A percentile compares a stretch with the other conserved stretches of the same genome.
These are phyloP conservation scores for Keithomyces neogunnii DNA, from an alignment of 2,329 filamentous ascomycete species.

Conservation along the genomic window DNA sequence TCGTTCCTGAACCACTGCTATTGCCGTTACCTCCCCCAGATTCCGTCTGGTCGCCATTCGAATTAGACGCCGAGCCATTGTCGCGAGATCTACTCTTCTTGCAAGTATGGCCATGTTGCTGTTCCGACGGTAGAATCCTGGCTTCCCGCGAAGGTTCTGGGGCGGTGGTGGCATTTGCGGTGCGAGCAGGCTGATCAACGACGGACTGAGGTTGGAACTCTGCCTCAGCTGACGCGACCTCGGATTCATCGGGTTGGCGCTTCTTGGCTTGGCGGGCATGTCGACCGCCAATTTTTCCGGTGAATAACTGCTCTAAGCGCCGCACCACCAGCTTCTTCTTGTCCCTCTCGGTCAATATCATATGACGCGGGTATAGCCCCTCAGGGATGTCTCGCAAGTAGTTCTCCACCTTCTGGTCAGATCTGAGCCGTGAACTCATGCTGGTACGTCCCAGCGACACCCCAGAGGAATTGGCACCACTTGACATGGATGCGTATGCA, in stretches of 20 bases:
- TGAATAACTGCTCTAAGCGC: slow-evolving; percentile 73
- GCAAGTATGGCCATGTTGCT: slow-evolving; percentile 16
- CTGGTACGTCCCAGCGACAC: slow-evolving; percentile 29
- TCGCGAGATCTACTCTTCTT: slow-evolving; percentile 35
- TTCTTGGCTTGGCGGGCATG: slow-evolving; percentile 22
- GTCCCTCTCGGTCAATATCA: slow-evolving; percentile 59
- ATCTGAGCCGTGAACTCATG: slow-evolving; percentile 26
- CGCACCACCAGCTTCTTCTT: slow-evolving; percentile 72
- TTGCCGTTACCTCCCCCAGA: slow-evolving; percentile 26
- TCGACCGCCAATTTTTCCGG: slow-evolving; percentile 51
- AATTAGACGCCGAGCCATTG: slow-evolving; percentile 36
- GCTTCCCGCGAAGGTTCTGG: slow-evolving; percentile 38
- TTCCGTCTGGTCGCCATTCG: slow-evolving; percentile 38
- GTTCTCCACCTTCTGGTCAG: slow-evolving; percentile 55
- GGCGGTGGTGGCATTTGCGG: slow-evolving; percentile 1
- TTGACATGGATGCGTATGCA: slow-evolving; percentile 61
- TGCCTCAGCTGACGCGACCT: slow-evolving; percentile 14
- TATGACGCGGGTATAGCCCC: slow-evolving; percentile 54
- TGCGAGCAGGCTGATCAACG: slow-evolving; percentile 25
- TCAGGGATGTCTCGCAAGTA: slow-evolving; percentile 67
- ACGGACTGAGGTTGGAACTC: slow-evolving; percentile 18
- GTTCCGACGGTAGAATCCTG: slow-evolving; percentile 31
- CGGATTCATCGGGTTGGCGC: slow-evolving; percentile 7
- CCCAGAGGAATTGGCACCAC: slow-evolving; percentile 36
- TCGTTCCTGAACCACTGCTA: slow-evolving; percentile 17